Evolutionary conservation across 2,329 filamentous ascomycete genomes (phyloP).

Genomic region (Oidium heveae): DNA sequence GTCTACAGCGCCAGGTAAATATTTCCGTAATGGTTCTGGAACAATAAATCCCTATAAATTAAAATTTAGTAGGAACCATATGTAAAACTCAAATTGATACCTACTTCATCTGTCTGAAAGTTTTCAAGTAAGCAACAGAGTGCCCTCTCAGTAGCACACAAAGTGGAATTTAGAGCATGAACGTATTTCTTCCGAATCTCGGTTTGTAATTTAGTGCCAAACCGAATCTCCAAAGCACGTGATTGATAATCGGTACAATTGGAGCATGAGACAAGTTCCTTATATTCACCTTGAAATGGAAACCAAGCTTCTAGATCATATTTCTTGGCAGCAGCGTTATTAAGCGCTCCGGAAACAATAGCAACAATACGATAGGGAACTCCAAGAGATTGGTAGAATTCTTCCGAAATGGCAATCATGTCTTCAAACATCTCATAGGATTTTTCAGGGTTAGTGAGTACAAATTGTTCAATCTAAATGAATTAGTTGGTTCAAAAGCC

Average conservation of each 20-base stretch:
- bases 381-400: constrained; percentile 77
- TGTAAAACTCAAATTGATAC: constrained; percentile 9
- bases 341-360: constrained; percentile 89
- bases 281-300: constrained; percentile 90
- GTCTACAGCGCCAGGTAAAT: constrained; percentile 68
- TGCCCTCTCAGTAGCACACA: constrained; percentile 76
- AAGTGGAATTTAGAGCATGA: constrained; percentile 71
- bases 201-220: constrained; percentile 64
- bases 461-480: constrained; percentile 46
- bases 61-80: constrained; percentile 4
- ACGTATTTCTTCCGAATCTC: constrained; percentile 81
- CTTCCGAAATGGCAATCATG: constrained; percentile 79
- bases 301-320: constrained; percentile 94
- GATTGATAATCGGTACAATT: constrained; percentile 98
- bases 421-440: constrained; percentile 84
- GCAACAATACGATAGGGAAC: constrained; percentile 79
- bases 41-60: constrained; percentile 41
- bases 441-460: constrained; percentile 62
- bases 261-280: constrained; percentile 89
- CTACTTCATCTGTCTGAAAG: constrained; percentile 69
- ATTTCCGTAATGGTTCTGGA: constrained; percentile 64
- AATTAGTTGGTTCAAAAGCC: constrained; percentile 1
- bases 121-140: constrained; percentile 93
- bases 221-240: constrained; percentile 76
- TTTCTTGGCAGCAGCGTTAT: constrained; percentile 77